Evolutionary conservation across 441 rosid genomes (phyloP).

Genomic region (Gossypium aridum): DNA sequence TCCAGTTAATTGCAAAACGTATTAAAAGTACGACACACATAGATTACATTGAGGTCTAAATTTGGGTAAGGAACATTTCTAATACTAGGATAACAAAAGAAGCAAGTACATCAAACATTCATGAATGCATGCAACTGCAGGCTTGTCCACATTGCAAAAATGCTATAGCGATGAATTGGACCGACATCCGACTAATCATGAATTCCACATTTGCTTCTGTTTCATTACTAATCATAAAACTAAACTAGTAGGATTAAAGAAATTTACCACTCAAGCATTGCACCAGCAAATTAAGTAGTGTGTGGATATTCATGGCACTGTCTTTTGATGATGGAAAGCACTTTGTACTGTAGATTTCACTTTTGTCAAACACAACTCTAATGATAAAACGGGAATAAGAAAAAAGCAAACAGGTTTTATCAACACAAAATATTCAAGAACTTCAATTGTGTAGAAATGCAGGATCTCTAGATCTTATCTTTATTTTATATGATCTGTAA

Average conservation of each 20-base stretch:
- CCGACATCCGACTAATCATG: constrained; percentile 22
- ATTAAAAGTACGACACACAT: no score
- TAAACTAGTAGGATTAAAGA: constrained; percentile 15
- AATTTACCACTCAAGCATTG: background rate
- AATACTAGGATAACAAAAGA: constrained; percentile 11
- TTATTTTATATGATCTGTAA: constrained; percentile 10
- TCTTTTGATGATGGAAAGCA: background rate
- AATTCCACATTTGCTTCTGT: constrained; percentile 26
- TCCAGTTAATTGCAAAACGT: constrained; percentile 7
- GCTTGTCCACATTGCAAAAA: constrained; percentile 20
- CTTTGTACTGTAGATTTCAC: constrained; percentile 28
- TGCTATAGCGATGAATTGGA: constrained; percentile 13
- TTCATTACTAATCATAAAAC: constrained; percentile 22
- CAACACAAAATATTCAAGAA: constrained; percentile 15
- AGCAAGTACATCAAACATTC: constrained; percentile 17
- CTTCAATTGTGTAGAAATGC: constrained; percentile 15
- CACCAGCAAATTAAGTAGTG: background rate
- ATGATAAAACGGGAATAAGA: constrained; percentile 1
- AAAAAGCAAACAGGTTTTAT: background rate
- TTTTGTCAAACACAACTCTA: constrained; percentile 15
- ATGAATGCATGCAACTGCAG: constrained; percentile 22
- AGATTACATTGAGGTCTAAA: background rate
- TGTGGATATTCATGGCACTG: background rate
- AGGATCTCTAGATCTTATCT: background rate
- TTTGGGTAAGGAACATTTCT: constrained; percentile 3